Conservation (phyloP, 306 rosid genomes). For the Acacia melanoxylon region DNA sequence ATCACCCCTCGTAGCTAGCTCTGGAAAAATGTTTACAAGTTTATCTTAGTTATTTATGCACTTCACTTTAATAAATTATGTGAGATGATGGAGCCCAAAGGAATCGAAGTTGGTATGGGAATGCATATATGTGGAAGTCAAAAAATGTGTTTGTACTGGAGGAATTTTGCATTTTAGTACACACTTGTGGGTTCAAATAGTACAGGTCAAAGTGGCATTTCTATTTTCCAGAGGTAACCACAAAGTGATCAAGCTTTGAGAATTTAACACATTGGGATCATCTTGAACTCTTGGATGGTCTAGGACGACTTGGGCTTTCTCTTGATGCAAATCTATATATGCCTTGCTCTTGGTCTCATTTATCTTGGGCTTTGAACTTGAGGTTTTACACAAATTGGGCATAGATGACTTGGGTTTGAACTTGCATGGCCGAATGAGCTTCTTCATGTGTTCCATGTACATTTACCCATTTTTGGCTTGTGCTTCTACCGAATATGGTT, state of each 20-base stretch:
- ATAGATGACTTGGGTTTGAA: neutral
- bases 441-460: neutral
- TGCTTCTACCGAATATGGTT: too few relatives aligned
- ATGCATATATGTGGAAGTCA: too few relatives aligned
- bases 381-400: neutral
- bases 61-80: too few relatives aligned
- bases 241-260: neutral
- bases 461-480: too few relatives aligned
- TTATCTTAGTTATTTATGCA: too few relatives aligned
- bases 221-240: slow-evolving; percentile 81
- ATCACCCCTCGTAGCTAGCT: too few relatives aligned
- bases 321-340: too few relatives aligned
- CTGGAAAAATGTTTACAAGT: too few relatives aligned
- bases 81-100: too few relatives aligned
- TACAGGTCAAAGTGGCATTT: slow-evolving; percentile 58
- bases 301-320: neutral
- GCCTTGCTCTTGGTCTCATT: too few relatives aligned
- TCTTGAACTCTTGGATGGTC: neutral
- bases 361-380: neutral
- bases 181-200: slow-evolving; percentile 43
- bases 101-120: too few relatives aligned
- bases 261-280: too few relatives aligned
- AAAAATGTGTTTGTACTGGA: slow-evolving; percentile 35
- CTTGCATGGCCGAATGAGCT: neutral
- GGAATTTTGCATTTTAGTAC: slow-evolving; percentile 39